Percentiles rank a stretch among this genome's conserved stretches.
phyloP scores from a whole-genome alignment of 1,284 basidiomycete genomes.

The Cutaneotrichosporon cyanovorans region DNA sequence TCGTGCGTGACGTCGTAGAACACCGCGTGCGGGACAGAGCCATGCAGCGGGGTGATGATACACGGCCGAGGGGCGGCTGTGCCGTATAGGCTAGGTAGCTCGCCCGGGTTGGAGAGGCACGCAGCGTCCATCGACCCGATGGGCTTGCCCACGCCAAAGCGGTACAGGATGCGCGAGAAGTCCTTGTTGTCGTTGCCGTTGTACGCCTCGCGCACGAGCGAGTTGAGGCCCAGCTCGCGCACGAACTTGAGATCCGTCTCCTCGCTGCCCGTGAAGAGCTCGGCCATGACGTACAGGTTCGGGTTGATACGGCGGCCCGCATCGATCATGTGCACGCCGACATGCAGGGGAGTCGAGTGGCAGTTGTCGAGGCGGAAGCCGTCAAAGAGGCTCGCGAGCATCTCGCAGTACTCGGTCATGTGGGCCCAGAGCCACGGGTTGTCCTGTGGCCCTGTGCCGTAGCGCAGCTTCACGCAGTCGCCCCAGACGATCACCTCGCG shows the following conservation, averaged over 20 bases:
- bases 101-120: constrained; percentile 66
- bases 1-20: constrained; percentile 93
- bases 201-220: constrained; percentile 81
- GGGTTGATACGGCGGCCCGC: constrained; percentile 81
- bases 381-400: constrained; percentile 74
- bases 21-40: constrained; percentile 79
- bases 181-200: constrained; percentile 85
- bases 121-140: constrained; percentile 82
- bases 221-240: constrained; percentile 81
- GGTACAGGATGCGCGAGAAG: constrained; percentile 72
- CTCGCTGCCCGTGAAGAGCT: constrained; percentile 92
- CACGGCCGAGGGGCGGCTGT: constrained; percentile 68
- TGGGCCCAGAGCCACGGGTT: constrained; percentile 94
- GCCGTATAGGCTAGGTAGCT: constrained; percentile 62
- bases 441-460: constrained; percentile 65
- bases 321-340: constrained; percentile 87
- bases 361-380: constrained; percentile 98
- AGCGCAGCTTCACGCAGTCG: constrained; percentile 95
- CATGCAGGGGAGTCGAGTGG: constrained; percentile 91
- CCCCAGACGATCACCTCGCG: constrained; percentile 96
- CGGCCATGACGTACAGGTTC: constrained; percentile 89
- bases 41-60: constrained; percentile 67
- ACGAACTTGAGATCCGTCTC: constrained; percentile 89
- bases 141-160: constrained; percentile 72
- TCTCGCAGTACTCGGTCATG: constrained; percentile 79